Percentiles rank a stretch among this genome's conserved stretches.
These are phyloP conservation scores for Oryza glaberrima DNA, from an alignment of 176 grass and related monocot genomes.

Conservation along the genomic window DNA sequence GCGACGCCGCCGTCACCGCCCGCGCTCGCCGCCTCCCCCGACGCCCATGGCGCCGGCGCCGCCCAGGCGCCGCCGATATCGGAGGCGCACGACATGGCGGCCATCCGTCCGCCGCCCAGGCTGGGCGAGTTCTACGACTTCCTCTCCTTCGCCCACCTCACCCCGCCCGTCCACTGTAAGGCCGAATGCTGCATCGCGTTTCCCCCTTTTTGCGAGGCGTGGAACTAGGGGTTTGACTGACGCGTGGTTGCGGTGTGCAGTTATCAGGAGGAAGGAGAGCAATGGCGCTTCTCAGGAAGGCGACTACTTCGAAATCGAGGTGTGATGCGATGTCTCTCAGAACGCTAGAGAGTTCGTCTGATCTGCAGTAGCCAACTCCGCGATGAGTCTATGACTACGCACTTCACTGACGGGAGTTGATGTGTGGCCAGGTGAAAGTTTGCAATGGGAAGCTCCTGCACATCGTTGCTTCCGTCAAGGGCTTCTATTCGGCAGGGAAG, in stretches of 20 bases:
- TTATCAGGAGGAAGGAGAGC: constrained; percentile 77
- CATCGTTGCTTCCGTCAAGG: constrained; percentile 73
- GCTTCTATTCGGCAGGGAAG: constrained; percentile 83
- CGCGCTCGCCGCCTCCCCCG: neutral
- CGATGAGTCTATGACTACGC: neutral
- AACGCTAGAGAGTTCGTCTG: neutral
- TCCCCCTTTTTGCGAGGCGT: neutral
- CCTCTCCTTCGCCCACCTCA: constrained; percentile 92
- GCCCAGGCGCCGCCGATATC: constrained; percentile 66
- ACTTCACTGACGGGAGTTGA: neutral
- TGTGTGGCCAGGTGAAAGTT: constrained; percentile 79
- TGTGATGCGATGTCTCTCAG: constrained; percentile 28
- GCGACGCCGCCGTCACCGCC: constrained; percentile 44
- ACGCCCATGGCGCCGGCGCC: constrained; percentile 28
- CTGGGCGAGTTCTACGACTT: constrained; percentile 97
- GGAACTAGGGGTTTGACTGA: neutral
- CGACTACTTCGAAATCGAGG: constrained; percentile 90
- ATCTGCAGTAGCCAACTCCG: neutral
- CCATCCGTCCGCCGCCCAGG: constrained; percentile 79
- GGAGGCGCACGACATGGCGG: constrained; percentile 89
- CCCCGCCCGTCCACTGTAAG: constrained; percentile 84
- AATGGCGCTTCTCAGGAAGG: constrained; percentile 54
- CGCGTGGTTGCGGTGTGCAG: constrained; percentile 48
- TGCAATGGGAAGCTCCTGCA: constrained; percentile 93
- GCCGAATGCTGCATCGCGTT: neutral